Base-by-base conservation (phyloP, 1,284 basidiomycete genomes). In the Melampsora larici-populina region DNA sequence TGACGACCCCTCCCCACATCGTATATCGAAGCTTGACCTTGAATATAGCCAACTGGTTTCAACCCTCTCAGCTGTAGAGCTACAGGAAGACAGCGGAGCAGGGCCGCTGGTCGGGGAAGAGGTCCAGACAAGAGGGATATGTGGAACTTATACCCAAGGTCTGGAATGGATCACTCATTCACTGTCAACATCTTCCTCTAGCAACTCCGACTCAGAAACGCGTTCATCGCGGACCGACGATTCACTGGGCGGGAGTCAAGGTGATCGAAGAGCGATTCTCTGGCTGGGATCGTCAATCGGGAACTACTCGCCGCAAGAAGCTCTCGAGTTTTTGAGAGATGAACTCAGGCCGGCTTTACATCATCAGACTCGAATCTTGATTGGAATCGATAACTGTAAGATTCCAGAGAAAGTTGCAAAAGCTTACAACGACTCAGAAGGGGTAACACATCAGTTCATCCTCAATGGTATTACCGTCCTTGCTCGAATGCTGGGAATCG, bases 231-330 rank as follows among this genome's bases (percentile, higher is more conserved):
- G 55, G n/a, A 60, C n/a, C 24, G 24, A 60, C 15, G 24, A 29
- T 26, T 60, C 24, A 2, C n/a, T 29, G 43, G 1, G 31, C 46
- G n/a, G 46, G 9, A 79, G 81, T 64, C 80, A 80, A 60, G 78
- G 79, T 46, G 71, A 81, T 33, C 81, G 81, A 70, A 76, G 62
- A 46, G 93, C 94, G 82, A 85, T 97, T 76, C 86, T 97, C 78
- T 98, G 97, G 87, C 87, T 98, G n/a, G 96, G 96, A 0, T 96
- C 92, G 0, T 94, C 93, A 0, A 85, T 98, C 17, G 96, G 96
- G 17, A 98, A 98, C 86, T 97, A 98, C 84, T 84, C 87, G n/a
- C 89, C 93, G 31, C 86, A 87, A 21, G 90, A 88, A 33, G 92
- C 91, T 8, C 87, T 87, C 0, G 85, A 87, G 0, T 97, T 99